These are phyloP conservation scores for Aspergillus sp. DNA, from an alignment of 2,329 filamentous ascomycete genomes.

Conservation along the genomic window DNA sequence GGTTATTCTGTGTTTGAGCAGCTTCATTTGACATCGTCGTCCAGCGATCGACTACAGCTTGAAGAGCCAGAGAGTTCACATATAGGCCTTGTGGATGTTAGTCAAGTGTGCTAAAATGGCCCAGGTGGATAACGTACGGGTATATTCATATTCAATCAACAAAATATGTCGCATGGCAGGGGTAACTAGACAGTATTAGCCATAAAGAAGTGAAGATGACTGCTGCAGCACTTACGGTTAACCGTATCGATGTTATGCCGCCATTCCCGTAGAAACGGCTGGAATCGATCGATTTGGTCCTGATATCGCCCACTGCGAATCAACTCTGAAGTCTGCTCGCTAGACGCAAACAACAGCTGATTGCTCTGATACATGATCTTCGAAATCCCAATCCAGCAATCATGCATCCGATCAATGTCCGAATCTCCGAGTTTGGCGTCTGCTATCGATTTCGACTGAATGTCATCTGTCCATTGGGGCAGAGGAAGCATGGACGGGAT, in stretches of 20 bases:
- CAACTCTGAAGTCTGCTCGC: constrained; percentile 78
- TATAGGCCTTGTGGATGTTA: constrained; percentile 50
- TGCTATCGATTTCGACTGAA: constrained; percentile 23
- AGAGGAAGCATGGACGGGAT: constrained; percentile 86
- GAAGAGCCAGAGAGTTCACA: constrained; percentile 84
- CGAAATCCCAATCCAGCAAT: constrained; percentile 91
- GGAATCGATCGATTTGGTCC: constrained; percentile 69
- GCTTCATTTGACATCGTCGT: constrained; percentile 56
- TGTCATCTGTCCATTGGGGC: constrained; percentile 35
- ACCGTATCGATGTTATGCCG: constrained; percentile 73
- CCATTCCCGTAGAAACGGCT: constrained; percentile 71
- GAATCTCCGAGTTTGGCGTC: constrained; percentile 24
- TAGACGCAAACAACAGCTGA: constrained; percentile 75
- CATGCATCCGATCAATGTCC: constrained; percentile 52
- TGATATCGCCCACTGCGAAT: constrained; percentile 82
- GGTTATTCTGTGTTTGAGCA: constrained; percentile 21
- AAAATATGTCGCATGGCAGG: constrained; percentile 64
- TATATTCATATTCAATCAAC: constrained; percentile 91
- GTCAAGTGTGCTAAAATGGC: not conserved
- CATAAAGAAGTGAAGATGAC: not conserved
- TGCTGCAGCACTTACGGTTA: constrained; percentile 35
- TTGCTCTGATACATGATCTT: constrained; percentile 89
- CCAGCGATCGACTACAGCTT: constrained; percentile 89
- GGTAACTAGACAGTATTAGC: constrained; percentile 38
- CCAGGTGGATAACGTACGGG: constrained; percentile 48